Evolutionary conservation across 768 basidiomycete genomes (phyloP).

Genomic region (Asterophora parasitica): DNA sequence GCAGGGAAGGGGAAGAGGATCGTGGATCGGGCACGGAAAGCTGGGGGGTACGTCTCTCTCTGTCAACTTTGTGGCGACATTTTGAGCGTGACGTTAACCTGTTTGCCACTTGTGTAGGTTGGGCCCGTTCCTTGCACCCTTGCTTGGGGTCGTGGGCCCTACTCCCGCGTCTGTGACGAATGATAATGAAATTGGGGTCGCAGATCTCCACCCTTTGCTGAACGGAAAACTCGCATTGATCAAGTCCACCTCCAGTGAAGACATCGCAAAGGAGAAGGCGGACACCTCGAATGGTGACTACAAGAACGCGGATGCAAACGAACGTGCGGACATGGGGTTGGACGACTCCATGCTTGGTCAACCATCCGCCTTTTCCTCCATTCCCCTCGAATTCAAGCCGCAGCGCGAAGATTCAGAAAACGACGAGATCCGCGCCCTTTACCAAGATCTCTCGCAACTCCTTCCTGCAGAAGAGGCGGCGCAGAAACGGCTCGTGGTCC

Average conservation of each 20-base stretch:
- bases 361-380: conserved; percentile 2
- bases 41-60: conserved; percentile 9
- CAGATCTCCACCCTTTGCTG: conserved; percentile 6
- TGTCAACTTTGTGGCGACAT: too few relatives aligned
- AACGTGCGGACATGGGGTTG: conserved; percentile 24
- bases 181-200: conserved; percentile 21
- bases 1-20: conserved; percentile 13
- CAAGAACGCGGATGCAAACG: too few relatives aligned
- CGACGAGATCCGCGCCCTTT: conserved; percentile 5
- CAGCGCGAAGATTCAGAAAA: neutral
- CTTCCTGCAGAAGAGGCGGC: too few relatives aligned
- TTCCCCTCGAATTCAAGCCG: neutral
- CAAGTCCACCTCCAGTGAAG: too few relatives aligned
- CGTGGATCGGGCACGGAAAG: conserved; percentile 13
- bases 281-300: too few relatives aligned
- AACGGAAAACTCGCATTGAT: neutral
- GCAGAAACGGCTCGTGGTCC: too few relatives aligned
- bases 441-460: neutral
- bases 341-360: conserved; percentile 13
- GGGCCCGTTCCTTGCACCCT: conserved; percentile 32
- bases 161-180: neutral
- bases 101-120: conserved; percentile 30
- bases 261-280: too few relatives aligned
- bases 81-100: too few relatives aligned
- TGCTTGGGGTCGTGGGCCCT: conserved; percentile 15